These are phyloP conservation scores for Lepraria neglecta DNA, from an alignment of 495 filamentous ascomycete species.

Conservation along the genomic window DNA sequence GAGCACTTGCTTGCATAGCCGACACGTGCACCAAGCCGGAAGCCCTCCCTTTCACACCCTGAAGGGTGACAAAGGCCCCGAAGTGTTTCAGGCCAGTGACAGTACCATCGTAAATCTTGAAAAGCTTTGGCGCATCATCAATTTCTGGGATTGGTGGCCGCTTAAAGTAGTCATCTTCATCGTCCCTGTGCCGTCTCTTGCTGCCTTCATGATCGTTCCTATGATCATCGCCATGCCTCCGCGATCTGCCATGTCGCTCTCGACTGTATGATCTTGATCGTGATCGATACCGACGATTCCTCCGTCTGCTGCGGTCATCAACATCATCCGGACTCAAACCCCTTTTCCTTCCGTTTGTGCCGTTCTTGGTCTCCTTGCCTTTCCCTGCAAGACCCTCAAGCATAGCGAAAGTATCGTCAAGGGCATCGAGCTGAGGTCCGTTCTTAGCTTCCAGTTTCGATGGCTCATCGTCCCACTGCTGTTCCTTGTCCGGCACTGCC, in stretches of 20 bases:
- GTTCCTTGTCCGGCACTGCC: slow-evolving; percentile 75
- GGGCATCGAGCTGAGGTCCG: slow-evolving; percentile 48
- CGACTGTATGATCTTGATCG: slow-evolving; percentile 50
- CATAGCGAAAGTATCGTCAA: slow-evolving; percentile 91
- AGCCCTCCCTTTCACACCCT: slow-evolving; percentile 77
- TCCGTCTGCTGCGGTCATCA: slow-evolving; percentile 43
- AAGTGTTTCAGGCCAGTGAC: slow-evolving; percentile 93
- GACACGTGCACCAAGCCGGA: slow-evolving; percentile 96
- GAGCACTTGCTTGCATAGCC: slow-evolving; percentile 76
- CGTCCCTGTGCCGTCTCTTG: slow-evolving; percentile 37
- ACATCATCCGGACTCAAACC: slow-evolving; percentile 65
- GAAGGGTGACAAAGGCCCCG: slow-evolving; percentile 90
- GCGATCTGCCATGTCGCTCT: slow-evolving; percentile 37
- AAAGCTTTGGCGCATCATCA: slow-evolving; percentile 73
- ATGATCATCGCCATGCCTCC: slow-evolving; percentile 39
- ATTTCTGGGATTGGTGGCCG: slow-evolving; percentile 68
- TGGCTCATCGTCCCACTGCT: slow-evolving; percentile 49
- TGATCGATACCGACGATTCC: slow-evolving; percentile 48
- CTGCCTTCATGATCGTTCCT: slow-evolving; percentile 31
- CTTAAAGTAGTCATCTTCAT: slow-evolving; percentile 60
- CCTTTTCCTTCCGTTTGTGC: slow-evolving; percentile 52
- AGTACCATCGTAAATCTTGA: slow-evolving; percentile 84
- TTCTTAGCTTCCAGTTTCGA: slow-evolving; percentile 32
- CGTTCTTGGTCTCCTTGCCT: slow-evolving; percentile 40
- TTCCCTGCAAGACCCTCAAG: slow-evolving; percentile 81